Conservation (phyloP, 331 rosid species). For the Acacia pycnantha region DNA sequence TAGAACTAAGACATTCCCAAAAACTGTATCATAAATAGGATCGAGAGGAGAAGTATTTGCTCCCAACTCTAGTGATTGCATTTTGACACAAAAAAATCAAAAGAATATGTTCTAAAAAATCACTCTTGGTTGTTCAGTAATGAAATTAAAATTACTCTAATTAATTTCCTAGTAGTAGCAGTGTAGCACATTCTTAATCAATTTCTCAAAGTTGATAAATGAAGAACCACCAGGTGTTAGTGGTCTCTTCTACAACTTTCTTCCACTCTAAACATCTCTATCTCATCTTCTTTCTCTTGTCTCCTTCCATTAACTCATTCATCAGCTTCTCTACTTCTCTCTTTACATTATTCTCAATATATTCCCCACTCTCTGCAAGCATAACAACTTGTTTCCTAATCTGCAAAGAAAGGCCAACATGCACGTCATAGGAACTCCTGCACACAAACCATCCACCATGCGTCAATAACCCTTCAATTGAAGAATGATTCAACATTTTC, state of each 20-base stretch:
- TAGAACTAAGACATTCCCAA: too few relatives aligned
- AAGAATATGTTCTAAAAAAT: too few relatives aligned
- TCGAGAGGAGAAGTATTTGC: too few relatives aligned
- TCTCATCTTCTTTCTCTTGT: slow-evolving; percentile 43
- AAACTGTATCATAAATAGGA: too few relatives aligned
- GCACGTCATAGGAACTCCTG: slow-evolving; percentile 37
- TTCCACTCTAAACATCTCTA: slow-evolving; percentile 30
- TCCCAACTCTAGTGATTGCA: too few relatives aligned
- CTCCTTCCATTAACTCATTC: slow-evolving; percentile 25
- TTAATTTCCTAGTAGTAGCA: too few relatives aligned
- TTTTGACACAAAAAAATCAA: too few relatives aligned
- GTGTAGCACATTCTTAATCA: slow-evolving; percentile 26
- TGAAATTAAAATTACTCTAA: too few relatives aligned
- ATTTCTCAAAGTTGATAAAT: background rate
- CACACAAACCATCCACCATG: slow-evolving; percentile 8
- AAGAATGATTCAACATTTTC: background rate
- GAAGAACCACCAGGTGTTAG: slow-evolving; percentile 15
- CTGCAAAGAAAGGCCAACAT: too few relatives aligned
- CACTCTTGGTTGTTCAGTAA: too few relatives aligned
- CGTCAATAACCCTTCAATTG: background rate
- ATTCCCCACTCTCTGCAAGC: background rate
- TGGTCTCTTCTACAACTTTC: slow-evolving; percentile 32
- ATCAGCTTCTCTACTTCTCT: background rate
- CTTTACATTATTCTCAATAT: background rate
- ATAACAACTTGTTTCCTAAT: slow-evolving; percentile 12